Percentiles rank a stretch among this genome's conserved stretches.
Evolutionary conservation across 2,329 filamentous ascomycete species (phyloP).

Genomic region (Falciphora oryzae): DNA sequence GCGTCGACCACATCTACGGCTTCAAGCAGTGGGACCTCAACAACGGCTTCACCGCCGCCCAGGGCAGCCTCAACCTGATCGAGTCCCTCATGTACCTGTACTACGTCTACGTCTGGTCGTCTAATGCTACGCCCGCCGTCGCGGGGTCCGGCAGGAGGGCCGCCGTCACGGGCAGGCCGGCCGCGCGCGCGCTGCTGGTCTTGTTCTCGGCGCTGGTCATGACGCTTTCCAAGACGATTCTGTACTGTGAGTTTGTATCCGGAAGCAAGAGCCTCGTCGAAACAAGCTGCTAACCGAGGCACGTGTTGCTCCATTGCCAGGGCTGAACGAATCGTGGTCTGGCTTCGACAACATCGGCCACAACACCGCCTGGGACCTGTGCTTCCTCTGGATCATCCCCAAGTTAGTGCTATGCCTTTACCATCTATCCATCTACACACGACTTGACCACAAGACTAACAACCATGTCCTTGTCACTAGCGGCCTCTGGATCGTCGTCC

Average conservation of each 20-base stretch:
- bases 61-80: conserved; percentile 43
- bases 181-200: conserved; percentile 39
- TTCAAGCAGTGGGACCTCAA: conserved; percentile 61
- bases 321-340: conserved; percentile 51
- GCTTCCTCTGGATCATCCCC: conserved; percentile 52
- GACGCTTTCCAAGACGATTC: conserved; percentile 56
- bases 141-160: conserved; percentile 19
- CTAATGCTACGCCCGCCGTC: conserved; percentile 17
- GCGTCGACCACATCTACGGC: conserved; percentile 77
- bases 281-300: background rate
- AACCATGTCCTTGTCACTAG: conserved; percentile 24
- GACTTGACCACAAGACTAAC: conserved; percentile 3
- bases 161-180: conserved; percentile 35
- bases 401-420: conserved; percentile 37
- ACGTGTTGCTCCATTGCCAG: conserved; percentile 24
- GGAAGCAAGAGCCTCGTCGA: too few relatives aligned
- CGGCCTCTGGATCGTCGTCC: conserved; percentile 49
- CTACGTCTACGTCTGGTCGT: conserved; percentile 29
- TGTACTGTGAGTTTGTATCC: conserved; percentile 45
- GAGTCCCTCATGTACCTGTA: conserved; percentile 31
- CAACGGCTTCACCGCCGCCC: conserved; percentile 73
- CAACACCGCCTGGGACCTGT: conserved; percentile 38
- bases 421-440: background rate
- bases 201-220: conserved; percentile 51
- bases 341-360: conserved; percentile 53